Percentiles rank a stretch among this genome's conserved stretches.
Conservation (phyloP, 306 rosid species). For the Quercus alba region DNA sequence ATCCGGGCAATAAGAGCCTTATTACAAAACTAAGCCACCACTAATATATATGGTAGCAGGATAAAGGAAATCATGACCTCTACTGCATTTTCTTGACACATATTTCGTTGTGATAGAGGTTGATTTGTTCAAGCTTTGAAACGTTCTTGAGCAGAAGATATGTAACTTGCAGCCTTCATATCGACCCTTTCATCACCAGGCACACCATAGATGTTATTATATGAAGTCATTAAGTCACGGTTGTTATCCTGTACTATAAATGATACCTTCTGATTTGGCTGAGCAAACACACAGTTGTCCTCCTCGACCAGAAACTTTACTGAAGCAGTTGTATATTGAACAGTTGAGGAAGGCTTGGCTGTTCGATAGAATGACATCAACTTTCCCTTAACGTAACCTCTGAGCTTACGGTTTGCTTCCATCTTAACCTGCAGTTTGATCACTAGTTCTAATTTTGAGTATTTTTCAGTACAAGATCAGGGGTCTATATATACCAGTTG, state of each 20-base stretch:
- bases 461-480: slow-evolving; percentile 1
- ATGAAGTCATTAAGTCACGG: slow-evolving; percentile 1
- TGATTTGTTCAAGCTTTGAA: slow-evolving; percentile 48
- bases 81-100: slow-evolving; percentile 4
- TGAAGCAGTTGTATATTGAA: slow-evolving; percentile 43
- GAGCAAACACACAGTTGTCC: slow-evolving; percentile 22
- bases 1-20: too few species aligned
- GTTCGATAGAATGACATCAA: slow-evolving; percentile 44
- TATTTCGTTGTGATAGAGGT: slow-evolving; percentile 12
- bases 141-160: slow-evolving; percentile 62
- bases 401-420: slow-evolving; percentile 56
- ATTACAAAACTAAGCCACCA: too few species aligned
- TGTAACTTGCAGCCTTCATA: slow-evolving; percentile 55
- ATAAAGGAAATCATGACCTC: not conserved
- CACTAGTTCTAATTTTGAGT: slow-evolving; percentile 7
- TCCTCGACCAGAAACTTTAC: slow-evolving; percentile 26
- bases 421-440: slow-evolving; percentile 25
- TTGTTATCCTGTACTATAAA: slow-evolving; percentile 25
- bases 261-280: slow-evolving; percentile 42
- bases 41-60: too few species aligned
- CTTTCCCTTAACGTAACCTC: slow-evolving; percentile 63
- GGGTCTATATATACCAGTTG: slow-evolving; percentile 15
- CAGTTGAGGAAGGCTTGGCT: slow-evolving; percentile 36
- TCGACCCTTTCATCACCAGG: slow-evolving; percentile 61
- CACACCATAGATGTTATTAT: slow-evolving; percentile 28